Base-by-base conservation (phyloP, 352 stramenopile species). In the Globisporangium abappressorium region DNA sequence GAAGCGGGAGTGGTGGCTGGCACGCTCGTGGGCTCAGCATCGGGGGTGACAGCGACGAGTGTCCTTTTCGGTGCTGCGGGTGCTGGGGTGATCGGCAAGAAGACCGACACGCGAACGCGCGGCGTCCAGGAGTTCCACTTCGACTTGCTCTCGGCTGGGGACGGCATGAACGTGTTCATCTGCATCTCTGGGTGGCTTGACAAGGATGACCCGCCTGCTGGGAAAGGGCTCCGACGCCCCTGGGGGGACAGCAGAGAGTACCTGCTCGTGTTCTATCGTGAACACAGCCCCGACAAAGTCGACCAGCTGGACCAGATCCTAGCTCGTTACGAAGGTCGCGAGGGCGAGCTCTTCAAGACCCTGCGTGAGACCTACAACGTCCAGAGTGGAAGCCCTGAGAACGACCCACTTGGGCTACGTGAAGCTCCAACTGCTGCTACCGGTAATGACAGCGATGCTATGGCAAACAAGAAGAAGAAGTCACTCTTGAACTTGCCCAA, bases 41-140 rank as follows among this genome's bases (percentile, higher is more conserved):
- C 83, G 0, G 88, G 84, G 0, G 71, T 93, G 1, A 93, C 88
- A 1, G 88, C 88, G 11, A 91, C 88, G 4, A 91, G 83, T 0
- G 70, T 93, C 15, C 70, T 94, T 0, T 95, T 95, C 72, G 88
- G 88, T 0, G 93, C 88, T 2, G 81, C 88, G 0, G 88, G 88
- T 15, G 88, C 86, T 8, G 85, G 88, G 1, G 78, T 95, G 8
- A 77, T 92, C 22, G 88, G 84, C 2, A 86, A 90, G 71, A 95
- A 95, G 74, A 88, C 83, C 5, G 86, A 94, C 43, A 85, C 79
- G 0, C 76, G 86, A 7, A 94, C 88, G 0, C 74, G 82, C 47
- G 86, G 88, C 1, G 87, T 95, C 1, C 83, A 93, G 43, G 81
- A 94, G 57, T 93, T 95, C 64, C 74, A 79, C 36, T 95, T 94